Evolutionary conservation across 2,329 filamentous ascomycete species (phyloP).

Genomic region (Cytospora leucostoma): DNA sequence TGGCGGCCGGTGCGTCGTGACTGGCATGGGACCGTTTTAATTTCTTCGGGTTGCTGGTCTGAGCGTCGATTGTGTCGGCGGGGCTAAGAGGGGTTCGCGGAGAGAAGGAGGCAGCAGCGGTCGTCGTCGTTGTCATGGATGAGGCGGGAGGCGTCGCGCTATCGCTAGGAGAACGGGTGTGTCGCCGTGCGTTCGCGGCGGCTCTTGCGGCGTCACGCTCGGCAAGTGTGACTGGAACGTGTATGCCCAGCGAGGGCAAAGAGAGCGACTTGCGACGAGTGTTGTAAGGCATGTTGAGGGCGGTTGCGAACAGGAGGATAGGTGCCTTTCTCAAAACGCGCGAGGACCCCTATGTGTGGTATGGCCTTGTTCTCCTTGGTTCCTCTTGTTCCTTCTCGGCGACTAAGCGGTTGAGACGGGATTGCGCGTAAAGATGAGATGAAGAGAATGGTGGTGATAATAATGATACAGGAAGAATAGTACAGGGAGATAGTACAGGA

Average conservation of each 20-base stretch:
- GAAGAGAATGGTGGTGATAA: neutral
- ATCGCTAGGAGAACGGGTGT: conserved; percentile 35
- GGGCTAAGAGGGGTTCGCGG: conserved; percentile 23
- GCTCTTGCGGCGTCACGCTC: conserved; percentile 58
- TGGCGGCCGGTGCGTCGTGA: conserved; percentile 40
- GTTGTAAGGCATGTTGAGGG: conserved; percentile 81
- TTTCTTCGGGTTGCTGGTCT: conserved; percentile 59
- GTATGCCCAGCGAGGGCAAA: conserved; percentile 88
- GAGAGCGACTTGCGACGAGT: conserved; percentile 95
- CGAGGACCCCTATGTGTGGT: conserved; percentile 9
- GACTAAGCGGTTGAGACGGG: neutral
- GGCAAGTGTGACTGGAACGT: conserved; percentile 70
- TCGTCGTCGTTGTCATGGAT: conserved; percentile 35
- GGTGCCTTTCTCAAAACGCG: conserved; percentile 2
- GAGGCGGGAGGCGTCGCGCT: conserved; percentile 29
- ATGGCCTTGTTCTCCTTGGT: neutral
- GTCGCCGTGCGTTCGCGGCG: conserved; percentile 40
- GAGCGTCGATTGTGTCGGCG: conserved; percentile 25
- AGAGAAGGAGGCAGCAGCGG: conserved; percentile 35
- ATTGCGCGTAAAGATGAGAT: neutral
- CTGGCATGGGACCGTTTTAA: conserved; percentile 75
- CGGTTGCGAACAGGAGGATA: conserved; percentile 1
- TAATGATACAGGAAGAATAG: conserved; percentile 12
- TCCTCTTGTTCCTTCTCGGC: conserved; percentile 4
- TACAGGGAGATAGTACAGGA: conserved; percentile 10